Evolutionary conservation across 495 filamentous ascomycete genomes (phyloP).

Genomic region (Hyphodiscus hymeniophilus): DNA sequence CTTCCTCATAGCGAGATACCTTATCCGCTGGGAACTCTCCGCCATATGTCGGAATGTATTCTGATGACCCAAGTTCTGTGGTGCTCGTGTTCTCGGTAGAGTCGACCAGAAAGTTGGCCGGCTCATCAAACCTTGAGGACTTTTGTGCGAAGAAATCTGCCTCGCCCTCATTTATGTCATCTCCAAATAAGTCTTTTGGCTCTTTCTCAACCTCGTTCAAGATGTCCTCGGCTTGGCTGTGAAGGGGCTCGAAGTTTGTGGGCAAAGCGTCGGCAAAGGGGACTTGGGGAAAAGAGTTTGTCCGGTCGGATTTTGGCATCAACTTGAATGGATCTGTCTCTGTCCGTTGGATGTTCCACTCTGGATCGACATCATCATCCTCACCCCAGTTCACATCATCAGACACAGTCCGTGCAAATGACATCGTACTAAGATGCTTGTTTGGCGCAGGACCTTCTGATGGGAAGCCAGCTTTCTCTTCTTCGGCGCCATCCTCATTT

Average conservation of each 20-base stretch:
- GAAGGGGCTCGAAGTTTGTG: constrained; percentile 21
- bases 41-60: constrained; percentile 13
- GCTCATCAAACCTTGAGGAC: not conserved
- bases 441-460: constrained; percentile 23
- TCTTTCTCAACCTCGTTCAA: constrained; percentile 25
- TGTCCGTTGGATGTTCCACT: constrained; percentile 39
- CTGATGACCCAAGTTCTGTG: not conserved
- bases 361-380: constrained; percentile 39
- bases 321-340: constrained; percentile 48
- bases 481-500: constrained; percentile 13
- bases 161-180: constrained; percentile 17
- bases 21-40: constrained; percentile 17
- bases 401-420: constrained; percentile 43
- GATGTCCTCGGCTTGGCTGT: constrained; percentile 37
- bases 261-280: constrained; percentile 26
- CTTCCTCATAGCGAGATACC: constrained; percentile 49
- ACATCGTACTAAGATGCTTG: constrained; percentile 43
- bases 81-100: not conserved
- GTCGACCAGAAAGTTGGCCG: not conserved
- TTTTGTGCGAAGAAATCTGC: constrained; percentile 23
- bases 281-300: constrained; percentile 56
- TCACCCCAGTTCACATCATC: constrained; percentile 41
- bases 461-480: constrained; percentile 17
- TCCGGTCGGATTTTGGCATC: constrained; percentile 42
- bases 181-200: constrained; percentile 22